Base-by-base conservation (phyloP, 768 basidiomycete species). In the Agrocybe chaxingu region DNA sequence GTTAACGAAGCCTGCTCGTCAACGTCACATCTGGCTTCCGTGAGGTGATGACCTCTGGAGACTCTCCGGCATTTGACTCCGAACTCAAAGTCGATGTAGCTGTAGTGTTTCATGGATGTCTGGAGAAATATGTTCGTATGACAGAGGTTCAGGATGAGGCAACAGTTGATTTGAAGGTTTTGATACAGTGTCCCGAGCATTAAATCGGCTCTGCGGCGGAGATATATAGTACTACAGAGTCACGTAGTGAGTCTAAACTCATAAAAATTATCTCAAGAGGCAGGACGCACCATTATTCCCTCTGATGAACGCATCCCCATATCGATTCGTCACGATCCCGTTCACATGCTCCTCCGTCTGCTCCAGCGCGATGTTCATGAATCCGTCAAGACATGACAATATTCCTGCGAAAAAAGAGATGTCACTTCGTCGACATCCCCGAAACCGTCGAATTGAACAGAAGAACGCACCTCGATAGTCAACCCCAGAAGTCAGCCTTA, bases 321-420 rank as follows among this genome's bases (percentile, higher is more conserved):
- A 98, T 52, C 77, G 79, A 63, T 95, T 96, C 32, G 90, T 95
- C 42, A 89, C 78, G n/a, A 69, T 60, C 3, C 94, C 94, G 55
- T 89, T 86, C 8, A 95, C 91, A 66, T 94, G 84, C 69, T 99
- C 97, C 70, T 97, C 93, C 3, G 95, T 97, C 67, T 97, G 91
- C 70, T 99, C 97, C 33, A 98, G 71, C 10, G 93, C 97, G 44
- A 98, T 96, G 70, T 98, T 98, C 97, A 99, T 98, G 69, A 97
- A 98, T 0, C 95, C 95, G 68, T 98, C 97, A 18, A 98, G 78
- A 62, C 97, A 98, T 3, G 93, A 95, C 10, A 99, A 72, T 3
- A 94, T 78, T 13, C 96, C 96, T 98, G 52, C 4, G 34, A 16
- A 36, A 7, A 8, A 30, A 33, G 32, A 13, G 13, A 38, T 3